Conservation (phyloP, 2,329 filamentous ascomycete genomes). For the Rachicladosporium sp. region DNA sequence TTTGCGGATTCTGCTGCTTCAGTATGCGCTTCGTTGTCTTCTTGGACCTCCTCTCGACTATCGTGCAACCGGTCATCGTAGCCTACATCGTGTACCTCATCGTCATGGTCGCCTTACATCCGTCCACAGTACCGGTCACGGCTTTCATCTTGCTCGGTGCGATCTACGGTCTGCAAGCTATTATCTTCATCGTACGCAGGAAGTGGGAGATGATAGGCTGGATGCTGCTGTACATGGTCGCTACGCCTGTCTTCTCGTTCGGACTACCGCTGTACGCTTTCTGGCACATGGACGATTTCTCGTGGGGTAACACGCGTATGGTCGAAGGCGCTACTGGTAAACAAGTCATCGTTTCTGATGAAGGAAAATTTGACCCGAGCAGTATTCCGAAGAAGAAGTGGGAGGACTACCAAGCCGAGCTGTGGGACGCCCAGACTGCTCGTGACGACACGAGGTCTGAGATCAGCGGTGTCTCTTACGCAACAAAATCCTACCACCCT, state of each 20-base stretch:
- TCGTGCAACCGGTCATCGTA: conserved; percentile 83
- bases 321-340: conserved; percentile 88
- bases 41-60: conserved; percentile 78
- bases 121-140: conserved; percentile 61
- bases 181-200: conserved; percentile 90
- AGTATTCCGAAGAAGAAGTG: conserved; percentile 96
- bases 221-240: conserved; percentile 93
- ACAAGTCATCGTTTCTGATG: conserved; percentile 86
- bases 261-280: conserved; percentile 86
- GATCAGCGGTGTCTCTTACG: conserved; percentile 87
- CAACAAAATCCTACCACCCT: conserved; percentile 61
- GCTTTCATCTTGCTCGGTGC: conserved; percentile 83
- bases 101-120: conserved; percentile 52
- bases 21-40: conserved; percentile 98
- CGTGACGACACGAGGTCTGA: conserved; percentile 70
- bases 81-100: conserved; percentile 86
- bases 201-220: conserved; percentile 99
- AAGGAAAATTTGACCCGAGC: conserved; percentile 91
- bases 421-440: conserved; percentile 92
- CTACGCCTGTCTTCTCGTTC: conserved; percentile 84
- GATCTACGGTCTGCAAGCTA: conserved; percentile 93
- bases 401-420: conserved; percentile 96
- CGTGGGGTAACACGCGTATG: conserved; percentile 96
- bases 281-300: conserved; percentile 99
- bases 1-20: conserved; percentile 99